Base-by-base conservation (phyloP, 371 early-diverging fungal species). In the Mucor velutinosus region DNA sequence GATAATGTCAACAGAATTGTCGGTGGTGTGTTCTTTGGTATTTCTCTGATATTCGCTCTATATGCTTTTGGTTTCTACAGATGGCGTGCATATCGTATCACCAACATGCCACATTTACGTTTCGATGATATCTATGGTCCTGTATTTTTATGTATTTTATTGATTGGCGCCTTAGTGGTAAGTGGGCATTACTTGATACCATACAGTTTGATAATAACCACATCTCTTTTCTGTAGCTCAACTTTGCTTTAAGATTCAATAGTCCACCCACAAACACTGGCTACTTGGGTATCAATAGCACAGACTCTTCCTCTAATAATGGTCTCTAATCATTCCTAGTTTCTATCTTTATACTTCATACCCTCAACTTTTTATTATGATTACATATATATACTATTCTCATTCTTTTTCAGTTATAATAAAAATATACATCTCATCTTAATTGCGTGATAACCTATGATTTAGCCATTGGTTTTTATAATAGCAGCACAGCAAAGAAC, bases 41-140 rank as follows among this genome's bases (percentile, higher is more conserved):
- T 95, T 37, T 75, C 92, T 30, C 76, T 93, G 68, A 72, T 85
- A 19, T 84, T 95, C 65, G 82, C 92, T 65, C 67, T 93, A 25
- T 96, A 96, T 74, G 91, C 95, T 4, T 86, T 95, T 60, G 87
- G 85, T 62, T 82, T 94, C 58, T 97, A 90, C 85, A 87, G 94
- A 66, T 98, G 94, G 92, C 87, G 98, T 59, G 95, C 94, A 4
- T 67, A 69, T 35, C 77, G 77, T 51, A 83, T 83, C 27, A 57
- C 78, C 79, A 66, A 77, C 67, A 73, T 84, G 71, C 79, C 84
- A 65, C 63, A 75, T 62, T 49, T 85, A 72, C 72, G 89, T 72
- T 90, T 87, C 60, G 88, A 87, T 65, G 89, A 88, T 72, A 58
- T 85, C 8, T 77, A 78, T 58, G 91, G 93, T 7, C 97, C 97